phyloP scores from a whole-genome alignment of 331 rosid species.

The Cydonia oblonga region DNA sequence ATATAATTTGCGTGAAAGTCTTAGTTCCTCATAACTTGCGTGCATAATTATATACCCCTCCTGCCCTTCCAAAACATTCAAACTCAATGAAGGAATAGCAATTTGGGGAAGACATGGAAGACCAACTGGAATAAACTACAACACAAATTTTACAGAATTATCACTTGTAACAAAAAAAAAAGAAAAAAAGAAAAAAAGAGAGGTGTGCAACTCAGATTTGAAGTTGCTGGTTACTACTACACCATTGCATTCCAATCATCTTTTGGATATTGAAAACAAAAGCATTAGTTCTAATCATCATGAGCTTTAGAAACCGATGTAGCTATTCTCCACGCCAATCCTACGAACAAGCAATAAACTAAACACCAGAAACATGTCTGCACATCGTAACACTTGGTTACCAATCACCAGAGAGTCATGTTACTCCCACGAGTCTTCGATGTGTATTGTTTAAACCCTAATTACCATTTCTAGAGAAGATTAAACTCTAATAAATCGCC shows the following conservation, averaged over 20 bases:
- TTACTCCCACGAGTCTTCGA: not conserved
- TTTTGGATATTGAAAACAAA: not conserved
- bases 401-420: not conserved
- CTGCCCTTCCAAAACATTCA: no score
- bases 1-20: no score
- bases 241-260: not conserved
- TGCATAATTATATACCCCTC: no score
- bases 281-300: constrained; percentile 19
- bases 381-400: constrained; percentile 1
- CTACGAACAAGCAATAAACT: constrained; percentile 27
- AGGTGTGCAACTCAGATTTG: no score
- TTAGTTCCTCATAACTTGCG: no score
- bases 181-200: no score
- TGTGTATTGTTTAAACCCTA: not conserved
- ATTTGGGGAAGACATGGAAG: no score
- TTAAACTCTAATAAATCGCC: not conserved
- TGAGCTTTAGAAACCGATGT: constrained; percentile 19
- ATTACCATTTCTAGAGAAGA: not conserved
- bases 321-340: constrained; percentile 22
- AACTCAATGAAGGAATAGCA: no score
- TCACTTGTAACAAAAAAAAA: no score
- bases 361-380: constrained; percentile 2
- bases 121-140: no score
- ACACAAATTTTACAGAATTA: no score
- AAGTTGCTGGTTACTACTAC: no score